Evolutionary conservation across 75 land plant genomes (phyloP).

Genomic region (Larix kaempferi): DNA sequence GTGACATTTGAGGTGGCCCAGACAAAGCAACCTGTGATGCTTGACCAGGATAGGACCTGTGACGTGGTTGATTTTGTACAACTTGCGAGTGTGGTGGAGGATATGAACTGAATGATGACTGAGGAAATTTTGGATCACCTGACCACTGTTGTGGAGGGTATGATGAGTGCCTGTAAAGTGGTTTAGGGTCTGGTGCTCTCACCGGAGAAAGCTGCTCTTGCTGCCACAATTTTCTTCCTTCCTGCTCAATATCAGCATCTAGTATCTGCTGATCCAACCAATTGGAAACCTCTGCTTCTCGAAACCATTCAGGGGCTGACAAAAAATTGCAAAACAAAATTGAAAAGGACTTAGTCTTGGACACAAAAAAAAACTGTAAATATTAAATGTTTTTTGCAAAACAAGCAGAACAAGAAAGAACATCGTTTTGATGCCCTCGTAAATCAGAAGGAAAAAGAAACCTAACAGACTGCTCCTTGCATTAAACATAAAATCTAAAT

Average conservation of each 20-base stretch:
- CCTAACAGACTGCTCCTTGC: neutral
- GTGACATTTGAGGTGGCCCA: slow-evolving; percentile 32
- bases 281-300: slow-evolving; percentile 37
- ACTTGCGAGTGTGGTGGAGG: slow-evolving; percentile 52
- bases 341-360: neutral
- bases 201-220: slow-evolving; percentile 52
- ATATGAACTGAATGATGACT: slow-evolving; percentile 43
- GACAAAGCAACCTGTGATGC: slow-evolving; percentile 43
- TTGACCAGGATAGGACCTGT: slow-evolving; percentile 25
- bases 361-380: neutral
- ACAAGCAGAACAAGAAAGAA: neutral
- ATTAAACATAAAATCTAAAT: neutral
- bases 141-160: slow-evolving; percentile 52
- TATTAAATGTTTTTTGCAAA: neutral
- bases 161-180: slow-evolving; percentile 52
- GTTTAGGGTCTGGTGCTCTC: slow-evolving; percentile 28
- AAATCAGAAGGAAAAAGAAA: neutral
- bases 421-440: neutral
- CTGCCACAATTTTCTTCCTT: slow-evolving; percentile 68
- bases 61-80: slow-evolving; percentile 40
- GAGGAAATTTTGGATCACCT: slow-evolving; percentile 50
- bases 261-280: slow-evolving; percentile 60
- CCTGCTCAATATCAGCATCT: slow-evolving; percentile 43
- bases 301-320: slow-evolving; percentile 54
- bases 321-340: slow-evolving; percentile 10